Evolutionary conservation across 2,329 filamentous ascomycete species (phyloP).

Genomic region (Eurotiales sp.): DNA sequence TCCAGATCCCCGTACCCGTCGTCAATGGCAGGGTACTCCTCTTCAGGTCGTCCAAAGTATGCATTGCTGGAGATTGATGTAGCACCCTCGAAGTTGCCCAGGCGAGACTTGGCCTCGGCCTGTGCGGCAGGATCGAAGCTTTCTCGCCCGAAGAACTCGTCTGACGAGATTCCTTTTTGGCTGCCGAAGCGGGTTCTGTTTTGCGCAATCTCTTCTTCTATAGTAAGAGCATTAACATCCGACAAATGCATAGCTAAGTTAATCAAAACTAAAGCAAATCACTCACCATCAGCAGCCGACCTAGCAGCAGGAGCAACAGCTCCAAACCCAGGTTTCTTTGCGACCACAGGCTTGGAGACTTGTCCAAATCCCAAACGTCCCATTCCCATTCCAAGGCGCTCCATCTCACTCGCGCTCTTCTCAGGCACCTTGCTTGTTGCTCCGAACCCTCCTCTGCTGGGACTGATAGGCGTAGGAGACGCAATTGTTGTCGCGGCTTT

Average conservation of each 20-base stretch:
- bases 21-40: conserved; percentile 63
- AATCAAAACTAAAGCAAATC: not conserved
- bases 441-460: conserved; percentile 59
- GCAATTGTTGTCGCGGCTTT: conserved; percentile 58
- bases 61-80: conserved; percentile 91
- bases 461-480: conserved; percentile 72
- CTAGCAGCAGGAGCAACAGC: conserved; percentile 69
- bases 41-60: conserved; percentile 92
- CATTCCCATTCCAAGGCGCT: conserved; percentile 86
- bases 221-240: conserved; percentile 11
- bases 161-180: conserved; percentile 95
- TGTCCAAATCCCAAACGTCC: conserved; percentile 84
- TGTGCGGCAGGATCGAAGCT: conserved; percentile 75
- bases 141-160: conserved; percentile 96
- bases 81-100: conserved; percentile 91
- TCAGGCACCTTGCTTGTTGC: conserved; percentile 51
- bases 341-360: conserved; percentile 61
- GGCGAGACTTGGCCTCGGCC: conserved; percentile 77
- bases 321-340: conserved; percentile 84
- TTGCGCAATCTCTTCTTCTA: conserved; percentile 73
- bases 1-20: conserved; percentile 87
- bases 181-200: conserved; percentile 82
- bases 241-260: conserved; percentile 5
- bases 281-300: conserved; percentile 63
- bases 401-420: conserved; percentile 69